Evolutionary conservation across 129 eudicot species (phyloP).

Genomic region (Glebionis coronaria): DNA sequence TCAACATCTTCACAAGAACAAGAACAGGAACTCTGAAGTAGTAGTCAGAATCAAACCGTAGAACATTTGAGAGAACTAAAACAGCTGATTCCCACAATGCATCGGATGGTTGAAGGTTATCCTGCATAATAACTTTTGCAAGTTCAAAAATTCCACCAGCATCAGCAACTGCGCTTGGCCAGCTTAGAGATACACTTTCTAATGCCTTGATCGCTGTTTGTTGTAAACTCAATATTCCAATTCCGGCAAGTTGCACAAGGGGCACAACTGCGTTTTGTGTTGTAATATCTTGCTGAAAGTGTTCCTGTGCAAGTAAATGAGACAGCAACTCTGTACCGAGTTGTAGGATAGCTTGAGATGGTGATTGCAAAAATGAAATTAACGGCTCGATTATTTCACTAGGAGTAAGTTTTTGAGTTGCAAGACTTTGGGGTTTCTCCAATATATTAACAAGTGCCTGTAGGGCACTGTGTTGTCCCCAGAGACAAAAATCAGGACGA

Average conservation of each 20-base stretch:
- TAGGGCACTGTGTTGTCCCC: slow-evolving; percentile 89
- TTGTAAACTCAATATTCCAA: slow-evolving; percentile 60
- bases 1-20: slow-evolving; percentile 72
- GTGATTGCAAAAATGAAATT: slow-evolving; percentile 61
- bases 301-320: slow-evolving; percentile 74
- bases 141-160: slow-evolving; percentile 86
- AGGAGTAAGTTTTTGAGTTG: slow-evolving; percentile 63
- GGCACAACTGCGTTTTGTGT: slow-evolving; percentile 64
- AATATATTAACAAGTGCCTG: slow-evolving; percentile 79
- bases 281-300: slow-evolving; percentile 69
- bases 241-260: slow-evolving; percentile 78
- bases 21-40: slow-evolving; percentile 59
- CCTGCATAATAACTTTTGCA: slow-evolving; percentile 68
- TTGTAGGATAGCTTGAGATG: slow-evolving; percentile 83
- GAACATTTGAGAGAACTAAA: slow-evolving; percentile 57
- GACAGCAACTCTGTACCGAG: slow-evolving; percentile 76
- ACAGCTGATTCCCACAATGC: slow-evolving; percentile 81
- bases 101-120: slow-evolving; percentile 62
- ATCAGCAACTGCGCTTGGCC: slow-evolving; percentile 81
- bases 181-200: slow-evolving; percentile 56
- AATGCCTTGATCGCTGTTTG: slow-evolving; percentile 75
- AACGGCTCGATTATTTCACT: slow-evolving; percentile 71
- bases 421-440: slow-evolving; percentile 78
- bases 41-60: slow-evolving; percentile 48
- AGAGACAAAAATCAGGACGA: slow-evolving; percentile 56